These are phyloP conservation scores for Centella asiatica DNA, from an alignment of 129 eudicot genomes.

Conservation along the genomic window DNA sequence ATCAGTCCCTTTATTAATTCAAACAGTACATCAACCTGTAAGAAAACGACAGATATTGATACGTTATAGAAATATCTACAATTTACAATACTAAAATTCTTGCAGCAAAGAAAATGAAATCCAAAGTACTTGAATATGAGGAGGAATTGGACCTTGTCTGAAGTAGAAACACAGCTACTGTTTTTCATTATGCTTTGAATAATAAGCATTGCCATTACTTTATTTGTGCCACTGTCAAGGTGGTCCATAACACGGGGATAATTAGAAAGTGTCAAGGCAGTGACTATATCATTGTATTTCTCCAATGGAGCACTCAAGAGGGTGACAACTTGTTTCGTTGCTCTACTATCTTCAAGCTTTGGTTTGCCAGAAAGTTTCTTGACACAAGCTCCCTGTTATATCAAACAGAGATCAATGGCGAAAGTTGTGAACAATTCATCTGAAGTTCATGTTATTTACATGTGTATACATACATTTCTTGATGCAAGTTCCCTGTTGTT, in stretches of 20 bases:
- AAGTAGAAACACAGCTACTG: slow-evolving; percentile 66
- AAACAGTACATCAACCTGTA: slow-evolving; percentile 94
- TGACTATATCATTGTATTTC: slow-evolving; percentile 83
- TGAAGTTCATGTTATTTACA: neutral
- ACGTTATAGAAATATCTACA: neutral
- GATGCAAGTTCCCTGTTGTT: neutral
- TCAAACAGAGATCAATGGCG: slow-evolving; percentile 1
- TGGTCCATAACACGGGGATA: slow-evolving; percentile 98
- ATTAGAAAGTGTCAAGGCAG: slow-evolving; percentile 91
- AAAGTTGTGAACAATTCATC: neutral
- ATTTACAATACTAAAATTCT: neutral
- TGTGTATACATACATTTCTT: neutral
- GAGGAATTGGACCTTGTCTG: slow-evolving; percentile 58
- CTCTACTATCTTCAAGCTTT: slow-evolving; percentile 87
- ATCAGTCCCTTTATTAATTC: slow-evolving; percentile 89
- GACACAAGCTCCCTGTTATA: slow-evolving; percentile 83
- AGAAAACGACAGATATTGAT: slow-evolving; percentile 17
- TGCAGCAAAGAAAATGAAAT: neutral
- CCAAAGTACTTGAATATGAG: neutral
- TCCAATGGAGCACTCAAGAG: slow-evolving; percentile 97
- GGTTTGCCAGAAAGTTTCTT: slow-evolving; percentile 74
- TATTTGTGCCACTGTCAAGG: slow-evolving; percentile 89
- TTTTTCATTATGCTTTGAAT: slow-evolving; percentile 87
- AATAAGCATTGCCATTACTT: slow-evolving; percentile 97
- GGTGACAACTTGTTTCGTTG: slow-evolving; percentile 97